Base-by-base conservation (phyloP, 371 early-diverging fungal genomes). In the Coemansia sp. region DNA sequence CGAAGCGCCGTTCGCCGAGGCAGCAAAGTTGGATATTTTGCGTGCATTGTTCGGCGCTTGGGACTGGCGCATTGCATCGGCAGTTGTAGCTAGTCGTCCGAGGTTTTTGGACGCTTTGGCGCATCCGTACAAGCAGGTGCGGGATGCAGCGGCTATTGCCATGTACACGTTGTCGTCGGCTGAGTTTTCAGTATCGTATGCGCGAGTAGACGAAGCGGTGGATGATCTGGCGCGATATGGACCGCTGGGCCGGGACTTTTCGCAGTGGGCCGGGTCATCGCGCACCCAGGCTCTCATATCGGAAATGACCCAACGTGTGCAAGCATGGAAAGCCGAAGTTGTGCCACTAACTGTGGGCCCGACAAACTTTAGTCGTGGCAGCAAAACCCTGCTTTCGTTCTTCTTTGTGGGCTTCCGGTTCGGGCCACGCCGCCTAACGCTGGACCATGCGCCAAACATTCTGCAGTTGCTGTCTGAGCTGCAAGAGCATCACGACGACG, bases 61-160 rank as follows among this genome's bases (percentile, higher is more conserved):
- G 53, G 85, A 85, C 28, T 95, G 94, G 94, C 84, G 92, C 6
- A 79, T 89, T 1, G 69, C 78, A 6, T 83, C 90, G 9, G 59
- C 83, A 39, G 72, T 83, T 0, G 65, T 78, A 1, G 54, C 75
- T 1, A 67, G 90, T 59, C 67, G 88, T 21, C 82, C 83, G 23
- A 81, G 79, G 0, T 87, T 89, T 52, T 39, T 92, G 30, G 69
- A 70, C 0, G 84, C 86, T 33, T 62, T 94, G 48, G 80, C 84
- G 2, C 91, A 93, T 72, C 94, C 94, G 1, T 95, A 95, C 81
- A 88, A 94, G 72, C 94, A 93, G 75, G 93, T 95, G 23, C 87
- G 96, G 5, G 92, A 93, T 68, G 81, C 84, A 8, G 73, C 94
- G 20, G 95, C 94, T 25, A 80, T 81, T 1, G 83, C 87, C 59